phyloP scores from a whole-genome alignment of 495 filamentous ascomycete genomes.

The Annulohypoxylon moriforme region DNA sequence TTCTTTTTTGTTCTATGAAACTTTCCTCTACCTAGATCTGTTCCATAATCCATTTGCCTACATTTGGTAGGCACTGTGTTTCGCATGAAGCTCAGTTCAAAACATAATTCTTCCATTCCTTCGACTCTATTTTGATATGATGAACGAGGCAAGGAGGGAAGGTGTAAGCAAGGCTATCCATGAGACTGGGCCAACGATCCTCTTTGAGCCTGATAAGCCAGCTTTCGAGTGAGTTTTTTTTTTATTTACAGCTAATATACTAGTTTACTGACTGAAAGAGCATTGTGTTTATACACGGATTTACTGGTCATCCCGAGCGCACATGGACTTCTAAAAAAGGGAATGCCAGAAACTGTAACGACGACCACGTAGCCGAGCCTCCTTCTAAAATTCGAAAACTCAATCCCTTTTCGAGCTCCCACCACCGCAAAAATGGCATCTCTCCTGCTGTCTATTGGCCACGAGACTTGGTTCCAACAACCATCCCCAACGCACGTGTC shows the following conservation, averaged over 20 bases:
- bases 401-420: background rate
- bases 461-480: background rate
- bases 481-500: background rate
- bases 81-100: background rate
- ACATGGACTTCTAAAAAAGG: background rate
- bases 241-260: background rate
- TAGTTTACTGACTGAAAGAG: background rate
- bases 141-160: background rate
- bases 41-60: too few species aligned
- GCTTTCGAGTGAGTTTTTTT: background rate
- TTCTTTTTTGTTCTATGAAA: too few species aligned
- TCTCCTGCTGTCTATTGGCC: background rate
- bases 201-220: background rate
- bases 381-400: background rate
- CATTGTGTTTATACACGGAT: background rate
- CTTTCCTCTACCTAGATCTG: too few species aligned
- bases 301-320: background rate
- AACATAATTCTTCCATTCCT: background rate
- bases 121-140: background rate
- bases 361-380: background rate
- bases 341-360: background rate
- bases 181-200: background rate
- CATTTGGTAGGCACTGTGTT: too few species aligned
- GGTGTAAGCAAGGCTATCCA: background rate
- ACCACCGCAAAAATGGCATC: background rate